Conservation (phyloP, 2,329 filamentous ascomycete species). For the Fusarium verticillioides region DNA sequence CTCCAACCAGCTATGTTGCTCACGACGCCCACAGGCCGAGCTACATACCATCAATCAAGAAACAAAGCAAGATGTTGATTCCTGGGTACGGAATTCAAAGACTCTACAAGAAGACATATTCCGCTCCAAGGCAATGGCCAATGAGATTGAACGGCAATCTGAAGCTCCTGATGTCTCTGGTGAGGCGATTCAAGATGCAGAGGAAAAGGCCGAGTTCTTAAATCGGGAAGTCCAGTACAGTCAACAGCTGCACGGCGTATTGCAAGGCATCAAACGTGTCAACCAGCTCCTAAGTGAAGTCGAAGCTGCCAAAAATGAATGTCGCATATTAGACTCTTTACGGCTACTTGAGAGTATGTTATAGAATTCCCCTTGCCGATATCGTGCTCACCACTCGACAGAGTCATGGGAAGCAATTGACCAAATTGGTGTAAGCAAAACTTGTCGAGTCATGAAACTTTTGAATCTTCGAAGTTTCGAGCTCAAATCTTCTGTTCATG, state of each 20-base stretch:
- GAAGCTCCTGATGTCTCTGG: slow-evolving; percentile 69
- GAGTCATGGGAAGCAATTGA: slow-evolving; percentile 69
- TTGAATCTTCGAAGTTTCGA: slow-evolving; percentile 73
- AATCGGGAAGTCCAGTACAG: slow-evolving; percentile 69
- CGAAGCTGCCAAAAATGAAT: slow-evolving; percentile 65
- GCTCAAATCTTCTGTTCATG: slow-evolving; percentile 73
- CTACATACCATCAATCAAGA: slow-evolving; percentile 81
- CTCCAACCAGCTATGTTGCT: slow-evolving; percentile 23
- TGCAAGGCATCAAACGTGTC: slow-evolving; percentile 65
- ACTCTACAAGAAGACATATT: slow-evolving; percentile 87
- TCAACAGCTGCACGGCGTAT: slow-evolving; percentile 62
- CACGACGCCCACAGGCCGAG: slow-evolving; percentile 58
- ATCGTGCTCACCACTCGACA: slow-evolving; percentile 44
- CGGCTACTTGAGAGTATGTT: slow-evolving; percentile 65
- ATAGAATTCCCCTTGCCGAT: background rate
- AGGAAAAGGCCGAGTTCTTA: slow-evolving; percentile 67
- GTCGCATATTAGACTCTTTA: slow-evolving; percentile 66
- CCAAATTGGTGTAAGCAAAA: slow-evolving; percentile 68
- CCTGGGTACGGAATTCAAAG: slow-evolving; percentile 88
- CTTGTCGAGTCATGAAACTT: slow-evolving; percentile 71
- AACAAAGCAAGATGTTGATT: slow-evolving; percentile 80
- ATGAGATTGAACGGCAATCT: slow-evolving; percentile 82
- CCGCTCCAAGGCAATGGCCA: slow-evolving; percentile 80
- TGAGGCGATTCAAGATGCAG: slow-evolving; percentile 62
- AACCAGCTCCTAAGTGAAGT: slow-evolving; percentile 71